Evolutionary conservation across 768 basidiomycete genomes (phyloP).

Genomic region (Agaricus subrufescens): DNA sequence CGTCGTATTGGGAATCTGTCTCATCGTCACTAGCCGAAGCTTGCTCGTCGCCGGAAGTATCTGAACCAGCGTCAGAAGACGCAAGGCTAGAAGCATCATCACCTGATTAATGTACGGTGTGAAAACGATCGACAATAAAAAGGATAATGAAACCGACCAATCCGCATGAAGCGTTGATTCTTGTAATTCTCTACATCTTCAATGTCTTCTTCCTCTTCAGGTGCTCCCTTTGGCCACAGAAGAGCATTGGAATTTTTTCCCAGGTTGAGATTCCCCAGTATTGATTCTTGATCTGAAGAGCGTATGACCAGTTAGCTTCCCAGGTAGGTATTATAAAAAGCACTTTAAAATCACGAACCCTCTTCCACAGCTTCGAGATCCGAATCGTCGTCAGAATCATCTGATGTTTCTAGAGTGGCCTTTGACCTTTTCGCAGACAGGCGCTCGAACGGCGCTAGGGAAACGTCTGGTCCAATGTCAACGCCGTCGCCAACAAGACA

Average conservation of each 20-base stretch:
- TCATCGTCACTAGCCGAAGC: constrained; percentile 35
- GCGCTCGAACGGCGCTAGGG: constrained; percentile 63
- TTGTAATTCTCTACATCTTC: constrained; percentile 45
- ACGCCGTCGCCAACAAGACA: constrained; percentile 83
- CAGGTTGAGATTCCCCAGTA: constrained; percentile 36
- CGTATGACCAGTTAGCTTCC: constrained; percentile 1
- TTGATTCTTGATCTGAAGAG: constrained; percentile 43
- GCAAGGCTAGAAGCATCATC: constrained; percentile 61
- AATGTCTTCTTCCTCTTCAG: constrained; percentile 61
- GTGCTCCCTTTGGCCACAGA: constrained; percentile 70
- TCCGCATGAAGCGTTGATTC: constrained; percentile 71
- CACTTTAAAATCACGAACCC: constrained; percentile 35
- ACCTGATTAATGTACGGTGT: constrained; percentile 29
- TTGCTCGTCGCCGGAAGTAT: constrained; percentile 48
- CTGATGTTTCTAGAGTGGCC: constrained; percentile 8
- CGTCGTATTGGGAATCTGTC: constrained; percentile 31
- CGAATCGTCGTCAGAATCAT: constrained; percentile 43
- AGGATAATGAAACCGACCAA: constrained; percentile 41
- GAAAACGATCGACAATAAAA: neutral
- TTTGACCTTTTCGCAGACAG: constrained; percentile 48
- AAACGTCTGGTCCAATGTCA: constrained; percentile 67
- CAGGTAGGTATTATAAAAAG: constrained; percentile 8
- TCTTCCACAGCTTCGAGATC: constrained; percentile 67
- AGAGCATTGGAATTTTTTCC: constrained; percentile 75
- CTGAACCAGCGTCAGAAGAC: constrained; percentile 54